Base-by-base conservation (phyloP, 352 stramenopile genomes). In the Phytophthora niederhauseri region DNA sequence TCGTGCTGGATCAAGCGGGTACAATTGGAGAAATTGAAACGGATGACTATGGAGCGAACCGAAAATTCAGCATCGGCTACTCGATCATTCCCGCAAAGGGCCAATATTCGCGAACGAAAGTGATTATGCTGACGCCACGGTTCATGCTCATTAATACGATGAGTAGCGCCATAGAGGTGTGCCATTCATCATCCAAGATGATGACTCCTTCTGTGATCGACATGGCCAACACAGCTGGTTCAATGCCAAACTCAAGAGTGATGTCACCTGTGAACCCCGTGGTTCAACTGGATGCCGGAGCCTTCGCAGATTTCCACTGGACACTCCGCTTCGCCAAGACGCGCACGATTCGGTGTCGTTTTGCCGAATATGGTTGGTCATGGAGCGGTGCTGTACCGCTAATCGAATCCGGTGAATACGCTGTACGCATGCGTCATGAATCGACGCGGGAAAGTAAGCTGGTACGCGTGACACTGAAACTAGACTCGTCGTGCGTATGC, bases 61-160 rank as follows among this genome's bases (percentile, higher is more conserved):
- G 83, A 24, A 87, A 87, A 56, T 94, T 88, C 72, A 91, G 82
- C 38, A 88, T 97, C 22, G 89, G 89, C 1, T 95, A 93, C 69
- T 92, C 85, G 8, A 93, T 97, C 36, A 84, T 72, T 22, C 74
- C 82, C 12, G 89, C 84, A 2, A 91, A 91, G 54, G 87, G 85
- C 7, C 70, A 82, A 43, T 97, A 95, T 52, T 94, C 89, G 36
- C 76, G 90, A 41, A 95, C 90, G 24, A 95, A 97, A 64, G 87
- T 97, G 11, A 90, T 97, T 46, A 96, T 93, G 81, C 68, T 97
- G 43, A 92, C 88, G 17, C 90, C 90, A 28, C 72, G 90, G 24
- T 95, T 93, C 58, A 89, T 97, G 77, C 72, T 97, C 19, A 81
- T 97, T 26, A 97, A 97, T 59, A 82, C 87, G 6, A 84, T 94